Percentiles rank a stretch among this genome's conserved stretches.
phyloP scores from a whole-genome alignment of 176 grass and related monocot genomes.

The Urochloa ruziziensis region DNA sequence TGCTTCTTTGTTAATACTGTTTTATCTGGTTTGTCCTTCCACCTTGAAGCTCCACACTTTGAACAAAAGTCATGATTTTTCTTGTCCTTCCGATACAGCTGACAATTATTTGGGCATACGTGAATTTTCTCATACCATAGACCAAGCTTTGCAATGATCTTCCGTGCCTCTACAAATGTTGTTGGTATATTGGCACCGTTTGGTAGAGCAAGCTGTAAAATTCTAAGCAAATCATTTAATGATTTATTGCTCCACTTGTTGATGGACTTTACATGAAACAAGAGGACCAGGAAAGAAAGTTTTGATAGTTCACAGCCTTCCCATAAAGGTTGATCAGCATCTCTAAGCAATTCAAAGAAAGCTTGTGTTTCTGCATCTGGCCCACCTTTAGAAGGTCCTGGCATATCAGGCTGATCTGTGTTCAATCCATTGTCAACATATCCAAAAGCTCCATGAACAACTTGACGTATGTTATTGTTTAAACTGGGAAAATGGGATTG shows the following conservation, averaged over 20 bases:
- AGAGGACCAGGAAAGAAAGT: not conserved
- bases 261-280: not conserved
- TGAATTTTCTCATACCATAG: slow-evolving; percentile 2
- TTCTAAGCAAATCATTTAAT: not conserved
- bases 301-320: slow-evolving; percentile 1
- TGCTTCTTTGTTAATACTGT: not conserved
- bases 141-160: not conserved
- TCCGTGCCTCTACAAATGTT: not conserved
- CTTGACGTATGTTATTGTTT: not conserved
- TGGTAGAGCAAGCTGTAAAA: not conserved
- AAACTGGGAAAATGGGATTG: not conserved
- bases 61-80: not conserved
- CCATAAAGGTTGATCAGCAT: not conserved
- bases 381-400: not conserved
- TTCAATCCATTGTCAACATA: not conserved
- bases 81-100: not conserved
- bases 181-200: not conserved
- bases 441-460: not conserved
- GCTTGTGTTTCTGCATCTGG: not conserved
- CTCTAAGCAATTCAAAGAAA: not conserved
- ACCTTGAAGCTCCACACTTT: not conserved
- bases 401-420: not conserved
- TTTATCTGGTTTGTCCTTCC: not conserved
- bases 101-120: not conserved
- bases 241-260: slow-evolving; percentile 25